A percentile compares a stretch with the other conserved stretches of the same genome.
Evolutionary conservation across 176 grass and related monocot species (phyloP).

Genomic region (Neostapfia colusana): DNA sequence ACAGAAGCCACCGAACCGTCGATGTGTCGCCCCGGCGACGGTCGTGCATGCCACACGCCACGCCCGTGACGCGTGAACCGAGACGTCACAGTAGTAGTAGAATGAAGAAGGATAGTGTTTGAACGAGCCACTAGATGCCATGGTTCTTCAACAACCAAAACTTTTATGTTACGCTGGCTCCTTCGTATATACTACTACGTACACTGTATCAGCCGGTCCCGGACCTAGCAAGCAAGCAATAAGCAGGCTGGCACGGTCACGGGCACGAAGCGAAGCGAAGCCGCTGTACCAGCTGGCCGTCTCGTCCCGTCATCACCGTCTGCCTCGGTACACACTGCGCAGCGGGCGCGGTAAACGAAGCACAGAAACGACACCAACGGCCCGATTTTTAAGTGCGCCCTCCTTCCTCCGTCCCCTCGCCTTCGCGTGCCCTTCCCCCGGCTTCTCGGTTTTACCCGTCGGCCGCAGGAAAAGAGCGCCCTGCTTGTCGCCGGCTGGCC

Average conservation of each 20-base stretch:
- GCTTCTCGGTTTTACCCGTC: not conserved
- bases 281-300: not conserved
- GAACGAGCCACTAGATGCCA: too few species aligned
- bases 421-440: not conserved
- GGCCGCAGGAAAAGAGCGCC: too few species aligned
- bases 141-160: too few species aligned
- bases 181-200: too few species aligned
- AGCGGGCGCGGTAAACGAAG: slow-evolving; percentile 13
- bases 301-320: not conserved
- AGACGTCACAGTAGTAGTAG: too few species aligned
- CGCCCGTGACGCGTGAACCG: too few species aligned
- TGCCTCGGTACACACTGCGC: not conserved
- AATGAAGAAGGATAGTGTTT: too few species aligned
- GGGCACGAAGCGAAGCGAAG: not conserved
- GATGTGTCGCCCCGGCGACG: too few species aligned
- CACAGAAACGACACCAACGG: slow-evolving; percentile 51
- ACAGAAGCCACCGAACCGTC: not conserved
- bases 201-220: not conserved
- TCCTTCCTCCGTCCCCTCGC: not conserved
- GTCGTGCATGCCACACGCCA: too few species aligned
- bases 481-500: too few species aligned
- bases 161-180: too few species aligned
- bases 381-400: slow-evolving; percentile 40
- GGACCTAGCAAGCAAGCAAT: not conserved
- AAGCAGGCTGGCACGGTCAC: not conserved